phyloP scores from a whole-genome alignment of 2,329 filamentous ascomycete species.

The Ascochyta fabae region DNA sequence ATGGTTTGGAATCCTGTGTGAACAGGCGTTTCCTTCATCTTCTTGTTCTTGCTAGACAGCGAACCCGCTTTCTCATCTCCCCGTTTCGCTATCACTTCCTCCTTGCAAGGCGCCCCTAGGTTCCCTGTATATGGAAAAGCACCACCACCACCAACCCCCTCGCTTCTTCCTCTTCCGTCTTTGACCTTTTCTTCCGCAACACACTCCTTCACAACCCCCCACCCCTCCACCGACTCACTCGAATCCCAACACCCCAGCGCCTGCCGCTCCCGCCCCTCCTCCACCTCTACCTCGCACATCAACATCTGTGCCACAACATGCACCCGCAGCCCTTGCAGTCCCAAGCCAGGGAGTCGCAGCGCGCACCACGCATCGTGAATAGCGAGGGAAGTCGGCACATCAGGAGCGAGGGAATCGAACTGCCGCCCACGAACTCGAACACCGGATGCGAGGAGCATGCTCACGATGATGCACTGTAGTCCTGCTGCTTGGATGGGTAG shows the following conservation, averaged over 20 bases:
- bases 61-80: too few relatives aligned
- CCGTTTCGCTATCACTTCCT: too few relatives aligned
- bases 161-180: too few relatives aligned
- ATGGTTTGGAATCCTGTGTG: neutral
- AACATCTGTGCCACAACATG: neutral
- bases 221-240: too few relatives aligned
- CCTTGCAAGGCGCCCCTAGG: too few relatives aligned
- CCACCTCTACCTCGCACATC: neutral
- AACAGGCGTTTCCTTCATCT: neutral
- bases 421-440: too few relatives aligned
- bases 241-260: too few relatives aligned
- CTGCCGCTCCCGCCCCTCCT: too few relatives aligned
- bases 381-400: conserved; percentile 16
- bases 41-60: neutral
- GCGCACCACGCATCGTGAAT: conserved; percentile 31
- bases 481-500: conserved; percentile 18
- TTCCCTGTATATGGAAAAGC: too few relatives aligned
- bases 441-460: conserved; percentile 17
- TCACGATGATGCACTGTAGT: conserved; percentile 26
- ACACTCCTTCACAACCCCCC: too few relatives aligned
- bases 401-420: neutral
- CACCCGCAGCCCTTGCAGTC: neutral
- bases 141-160: too few relatives aligned
- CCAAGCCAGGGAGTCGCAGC: conserved; percentile 25
- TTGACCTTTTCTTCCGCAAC: too few relatives aligned